Percentiles rank a stretch among this genome's conserved stretches.
These are phyloP conservation scores for Lophium mytilinum DNA, from an alignment of 495 filamentous ascomycete genomes.

Conservation along the genomic window DNA sequence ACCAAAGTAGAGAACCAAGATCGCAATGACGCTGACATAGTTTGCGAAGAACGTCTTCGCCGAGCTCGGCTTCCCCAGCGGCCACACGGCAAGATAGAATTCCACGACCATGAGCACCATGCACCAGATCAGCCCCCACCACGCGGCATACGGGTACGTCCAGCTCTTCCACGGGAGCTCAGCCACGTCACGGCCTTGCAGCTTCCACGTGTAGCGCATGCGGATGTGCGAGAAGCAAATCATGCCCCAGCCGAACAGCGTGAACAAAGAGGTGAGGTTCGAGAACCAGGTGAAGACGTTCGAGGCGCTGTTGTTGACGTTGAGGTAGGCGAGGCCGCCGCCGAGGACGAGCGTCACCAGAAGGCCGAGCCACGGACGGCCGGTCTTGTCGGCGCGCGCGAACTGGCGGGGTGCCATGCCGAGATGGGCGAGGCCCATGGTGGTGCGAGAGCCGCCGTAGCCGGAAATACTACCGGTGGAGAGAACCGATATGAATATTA, in stretches of 20 bases:
- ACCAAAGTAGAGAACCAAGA: conserved; percentile 24
- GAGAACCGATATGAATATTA: conserved; percentile 27
- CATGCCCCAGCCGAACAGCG: conserved; percentile 26
- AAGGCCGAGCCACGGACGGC: conserved; percentile 25
- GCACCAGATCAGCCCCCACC: conserved; percentile 26
- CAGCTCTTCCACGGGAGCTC: conserved; percentile 29
- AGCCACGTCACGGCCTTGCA: conserved; percentile 12
- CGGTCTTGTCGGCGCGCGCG: conserved; percentile 15
- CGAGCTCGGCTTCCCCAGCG: conserved; percentile 3
- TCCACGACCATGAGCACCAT: conserved; percentile 23
- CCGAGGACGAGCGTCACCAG: conserved; percentile 16
- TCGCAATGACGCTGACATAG: conserved; percentile 19
- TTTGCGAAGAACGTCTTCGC: conserved; percentile 26
- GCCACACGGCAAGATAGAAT: conserved; percentile 27
- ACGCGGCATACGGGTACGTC: conserved; percentile 26
- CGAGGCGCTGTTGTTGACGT: conserved; percentile 18
- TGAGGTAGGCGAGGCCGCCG: conserved; percentile 26
- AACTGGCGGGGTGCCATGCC: conserved; percentile 22
- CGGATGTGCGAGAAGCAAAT: conserved; percentile 30
- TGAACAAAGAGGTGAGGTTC: conserved; percentile 12
- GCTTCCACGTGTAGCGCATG: conserved; percentile 24
- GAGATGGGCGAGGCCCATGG: conserved; percentile 23
- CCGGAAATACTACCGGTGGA: conserved; percentile 20
- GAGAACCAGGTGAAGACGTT: conserved; percentile 1
- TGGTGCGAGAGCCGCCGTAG: conserved; percentile 18